phyloP scores from a whole-genome alignment of 2,329 filamentous ascomycete species.

The Pseudogymnoascus sp. region DNA sequence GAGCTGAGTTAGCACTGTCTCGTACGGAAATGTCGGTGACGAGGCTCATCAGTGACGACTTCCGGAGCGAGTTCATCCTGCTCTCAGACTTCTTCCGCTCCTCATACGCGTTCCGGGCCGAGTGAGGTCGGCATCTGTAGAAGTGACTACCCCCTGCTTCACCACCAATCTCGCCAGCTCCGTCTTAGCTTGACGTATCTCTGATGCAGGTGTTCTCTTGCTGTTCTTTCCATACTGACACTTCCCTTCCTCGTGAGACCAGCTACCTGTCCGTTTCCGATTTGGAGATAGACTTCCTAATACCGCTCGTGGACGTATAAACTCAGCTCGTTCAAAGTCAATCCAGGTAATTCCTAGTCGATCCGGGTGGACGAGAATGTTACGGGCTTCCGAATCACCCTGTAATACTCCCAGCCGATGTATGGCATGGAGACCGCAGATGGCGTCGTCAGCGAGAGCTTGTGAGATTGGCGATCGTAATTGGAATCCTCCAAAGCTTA shows the following conservation, averaged over 20 bases:
- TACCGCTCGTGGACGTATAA: background rate
- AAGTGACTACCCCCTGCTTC: background rate
- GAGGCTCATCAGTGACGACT: background rate
- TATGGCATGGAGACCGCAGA: background rate
- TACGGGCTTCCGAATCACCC: background rate
- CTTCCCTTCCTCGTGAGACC: background rate
- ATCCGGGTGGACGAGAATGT: background rate
- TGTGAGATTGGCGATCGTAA: background rate
- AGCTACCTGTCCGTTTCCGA: background rate
- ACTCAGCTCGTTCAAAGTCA: background rate
- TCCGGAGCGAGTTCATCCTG: background rate
- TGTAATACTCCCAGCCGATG: background rate
- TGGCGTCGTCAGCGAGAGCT: background rate
- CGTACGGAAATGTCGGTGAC: background rate
- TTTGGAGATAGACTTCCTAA: background rate
- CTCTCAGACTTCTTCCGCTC: background rate
- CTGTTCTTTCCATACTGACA: background rate
- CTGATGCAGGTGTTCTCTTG: background rate
- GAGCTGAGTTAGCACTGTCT: constrained; percentile 1
- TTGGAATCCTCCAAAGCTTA: background rate
- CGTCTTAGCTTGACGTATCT: constrained; percentile 5
- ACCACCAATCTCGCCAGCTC: background rate
- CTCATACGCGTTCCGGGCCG: background rate
- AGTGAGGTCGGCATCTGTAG: background rate
- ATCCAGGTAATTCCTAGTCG: background rate